phyloP scores from a whole-genome alignment of 768 basidiomycete species.

The Sporobolomyces pararoseus region DNA sequence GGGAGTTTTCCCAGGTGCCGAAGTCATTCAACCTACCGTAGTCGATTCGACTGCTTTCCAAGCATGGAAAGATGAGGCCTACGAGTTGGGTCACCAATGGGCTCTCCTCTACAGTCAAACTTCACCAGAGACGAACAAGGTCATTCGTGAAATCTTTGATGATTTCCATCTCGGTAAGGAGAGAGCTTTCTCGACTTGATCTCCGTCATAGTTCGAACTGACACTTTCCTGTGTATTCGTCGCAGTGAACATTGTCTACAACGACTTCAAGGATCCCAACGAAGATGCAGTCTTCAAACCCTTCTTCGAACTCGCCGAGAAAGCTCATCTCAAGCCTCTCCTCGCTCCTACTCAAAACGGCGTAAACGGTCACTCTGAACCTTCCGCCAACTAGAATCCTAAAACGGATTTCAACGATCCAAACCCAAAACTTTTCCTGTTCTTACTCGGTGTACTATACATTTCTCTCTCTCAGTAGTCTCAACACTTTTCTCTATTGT shows the following conservation, averaged over 20 bases:
- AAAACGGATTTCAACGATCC: neutral
- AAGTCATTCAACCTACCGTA: constrained; percentile 92
- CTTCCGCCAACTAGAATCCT: too few species aligned
- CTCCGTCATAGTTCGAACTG: neutral
- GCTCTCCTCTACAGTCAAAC: constrained; percentile 71
- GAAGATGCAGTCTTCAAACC: constrained; percentile 45
- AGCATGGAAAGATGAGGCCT: constrained; percentile 76
- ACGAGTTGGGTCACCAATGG: constrained; percentile 93
- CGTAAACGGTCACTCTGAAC: constrained; percentile 14
- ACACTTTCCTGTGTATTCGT: neutral
- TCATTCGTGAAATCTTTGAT: constrained; percentile 69
- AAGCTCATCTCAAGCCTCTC: constrained; percentile 18
- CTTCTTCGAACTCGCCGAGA: constrained; percentile 40
- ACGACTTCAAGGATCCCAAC: constrained; percentile 59
- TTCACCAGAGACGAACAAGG: constrained; percentile 62
- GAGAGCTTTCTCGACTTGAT: neutral
- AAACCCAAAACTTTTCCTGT: neutral
- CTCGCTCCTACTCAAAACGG: neutral
- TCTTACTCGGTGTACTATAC: neutral
- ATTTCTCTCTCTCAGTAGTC: constrained; percentile 1
- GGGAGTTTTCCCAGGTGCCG: constrained; percentile 96
- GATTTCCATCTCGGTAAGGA: constrained; percentile 66
- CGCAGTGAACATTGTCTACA: constrained; percentile 79
- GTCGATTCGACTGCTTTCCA: constrained; percentile 86
- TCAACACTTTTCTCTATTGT: constrained; percentile 16